Conservation (phyloP, 176 grass and related monocot species). For the Aegilops speltoides region DNA sequence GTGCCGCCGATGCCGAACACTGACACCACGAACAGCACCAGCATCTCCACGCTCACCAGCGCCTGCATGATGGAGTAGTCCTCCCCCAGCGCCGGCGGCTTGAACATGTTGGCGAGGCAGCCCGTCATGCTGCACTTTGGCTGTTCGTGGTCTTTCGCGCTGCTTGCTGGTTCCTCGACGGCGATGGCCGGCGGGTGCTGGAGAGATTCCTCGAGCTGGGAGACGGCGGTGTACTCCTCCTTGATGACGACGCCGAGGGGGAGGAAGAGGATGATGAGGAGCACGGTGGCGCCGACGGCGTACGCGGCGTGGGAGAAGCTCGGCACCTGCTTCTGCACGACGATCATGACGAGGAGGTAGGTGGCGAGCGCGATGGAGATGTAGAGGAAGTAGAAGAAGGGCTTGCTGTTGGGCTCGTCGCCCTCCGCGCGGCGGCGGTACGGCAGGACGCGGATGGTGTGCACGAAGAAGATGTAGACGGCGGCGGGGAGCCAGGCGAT, state of each 20-base stretch:
- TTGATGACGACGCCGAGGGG: constrained; percentile 8
- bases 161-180: background rate
- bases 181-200: background rate
- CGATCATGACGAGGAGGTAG: constrained; percentile 18
- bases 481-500: constrained; percentile 61
- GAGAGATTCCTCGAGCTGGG: background rate
- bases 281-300: constrained; percentile 3
- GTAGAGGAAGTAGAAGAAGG: constrained; percentile 19
- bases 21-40: constrained; percentile 46
- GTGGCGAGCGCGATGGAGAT: constrained; percentile 17
- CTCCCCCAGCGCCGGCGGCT: constrained; percentile 40
- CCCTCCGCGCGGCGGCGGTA: background rate
- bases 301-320: constrained; percentile 6
- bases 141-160: background rate
- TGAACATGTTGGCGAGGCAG: constrained; percentile 43
- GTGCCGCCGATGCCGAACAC: constrained; percentile 87
- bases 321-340: constrained; percentile 2
- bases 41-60: constrained; percentile 58
- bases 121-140: background rate
- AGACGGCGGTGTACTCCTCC: background rate
- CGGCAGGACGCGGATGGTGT: constrained; percentile 45
- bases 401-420: background rate
- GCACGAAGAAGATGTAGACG: constrained; percentile 48
- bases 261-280: background rate
- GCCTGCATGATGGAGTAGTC: constrained; percentile 63